Conservation (phyloP, 345 rosid species). For the Dovyalis caffra region DNA sequence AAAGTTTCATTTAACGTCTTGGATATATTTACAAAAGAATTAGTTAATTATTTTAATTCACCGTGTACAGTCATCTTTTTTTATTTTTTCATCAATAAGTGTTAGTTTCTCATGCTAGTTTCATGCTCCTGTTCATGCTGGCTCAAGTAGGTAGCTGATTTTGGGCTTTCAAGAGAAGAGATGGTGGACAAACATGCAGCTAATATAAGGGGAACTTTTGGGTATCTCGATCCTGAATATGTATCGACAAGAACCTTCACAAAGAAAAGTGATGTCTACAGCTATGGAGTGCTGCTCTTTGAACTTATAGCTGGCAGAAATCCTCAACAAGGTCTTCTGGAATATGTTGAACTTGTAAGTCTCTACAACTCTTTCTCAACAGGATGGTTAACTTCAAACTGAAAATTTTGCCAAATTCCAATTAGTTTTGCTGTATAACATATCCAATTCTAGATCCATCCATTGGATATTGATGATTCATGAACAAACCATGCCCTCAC, state of each 20-base stretch:
- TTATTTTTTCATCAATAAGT: neutral
- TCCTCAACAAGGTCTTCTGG: conserved; percentile 97
- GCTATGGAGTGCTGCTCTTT: conserved; percentile 92
- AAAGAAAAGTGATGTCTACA: conserved; percentile 95
- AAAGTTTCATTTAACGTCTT: neutral
- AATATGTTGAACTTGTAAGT: conserved; percentile 84
- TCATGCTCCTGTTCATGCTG: conserved; percentile 4
- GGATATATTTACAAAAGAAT: neutral
- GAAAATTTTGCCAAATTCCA: neutral
- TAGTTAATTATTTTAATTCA: too few species aligned
- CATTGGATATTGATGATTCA: neutral
- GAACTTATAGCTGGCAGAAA: conserved; percentile 94
- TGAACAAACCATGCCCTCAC: neutral
- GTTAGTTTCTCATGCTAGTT: neutral
- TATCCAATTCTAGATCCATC: neutral
- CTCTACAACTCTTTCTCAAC: conserved; percentile 8
- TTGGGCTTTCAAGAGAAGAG: conserved; percentile 98
- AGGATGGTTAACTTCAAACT: neutral
- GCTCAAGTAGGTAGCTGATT: conserved; percentile 79
- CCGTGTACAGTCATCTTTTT: neutral
- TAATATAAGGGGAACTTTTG: conserved; percentile 85
- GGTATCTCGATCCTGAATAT: conserved; percentile 97
- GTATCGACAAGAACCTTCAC: conserved; percentile 79
- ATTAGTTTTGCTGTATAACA: neutral
- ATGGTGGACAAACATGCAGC: conserved; percentile 76